phyloP scores from a whole-genome alignment of 345 rosid genomes.

The Salix arbutifolia region DNA sequence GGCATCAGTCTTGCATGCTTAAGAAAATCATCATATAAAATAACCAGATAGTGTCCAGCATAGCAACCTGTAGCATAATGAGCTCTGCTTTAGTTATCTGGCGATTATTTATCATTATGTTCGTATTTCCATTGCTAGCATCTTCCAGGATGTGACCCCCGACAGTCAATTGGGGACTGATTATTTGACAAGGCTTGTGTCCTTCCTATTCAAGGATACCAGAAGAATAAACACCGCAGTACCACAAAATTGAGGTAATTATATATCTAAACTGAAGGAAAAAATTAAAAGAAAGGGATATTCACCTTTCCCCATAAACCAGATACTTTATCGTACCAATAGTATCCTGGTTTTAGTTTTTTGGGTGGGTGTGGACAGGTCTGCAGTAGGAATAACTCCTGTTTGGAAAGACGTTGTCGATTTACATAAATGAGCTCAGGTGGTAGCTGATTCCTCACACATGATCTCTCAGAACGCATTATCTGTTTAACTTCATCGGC shows the following conservation, averaged over 20 bases:
- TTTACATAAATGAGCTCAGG: conserved; percentile 63
- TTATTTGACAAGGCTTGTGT: conserved; percentile 70
- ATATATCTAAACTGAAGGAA: not conserved
- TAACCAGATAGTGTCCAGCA: conserved; percentile 6
- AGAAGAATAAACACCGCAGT: conserved; percentile 13
- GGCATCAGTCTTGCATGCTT: not conserved
- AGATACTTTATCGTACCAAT: conserved; percentile 82
- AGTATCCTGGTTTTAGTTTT: conserved; percentile 62
- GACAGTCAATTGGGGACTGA: conserved; percentile 45
- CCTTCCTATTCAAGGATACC: conserved; percentile 53
- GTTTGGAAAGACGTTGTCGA: conserved; percentile 39
- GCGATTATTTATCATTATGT: conserved; percentile 51
- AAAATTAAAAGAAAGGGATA: not conserved
- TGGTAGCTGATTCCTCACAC: conserved; percentile 65
- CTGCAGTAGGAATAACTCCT: conserved; percentile 50
- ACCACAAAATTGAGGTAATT: not conserved
- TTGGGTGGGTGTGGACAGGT: conserved; percentile 64
- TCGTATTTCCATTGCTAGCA: conserved; percentile 80
- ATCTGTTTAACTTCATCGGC: conserved; percentile 46
- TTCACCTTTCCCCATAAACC: conserved; percentile 96
- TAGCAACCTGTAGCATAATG: conserved; percentile 63
- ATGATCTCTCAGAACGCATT: conserved; percentile 56
- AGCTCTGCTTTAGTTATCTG: conserved; percentile 64
- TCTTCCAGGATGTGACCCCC: conserved; percentile 40
- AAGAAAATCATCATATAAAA: conserved; percentile 6